A percentile compares a stretch with the other conserved stretches of the same genome.
Conservation (phyloP, 495 filamentous ascomycete species). For the Neurospora sublineolata region DNA sequence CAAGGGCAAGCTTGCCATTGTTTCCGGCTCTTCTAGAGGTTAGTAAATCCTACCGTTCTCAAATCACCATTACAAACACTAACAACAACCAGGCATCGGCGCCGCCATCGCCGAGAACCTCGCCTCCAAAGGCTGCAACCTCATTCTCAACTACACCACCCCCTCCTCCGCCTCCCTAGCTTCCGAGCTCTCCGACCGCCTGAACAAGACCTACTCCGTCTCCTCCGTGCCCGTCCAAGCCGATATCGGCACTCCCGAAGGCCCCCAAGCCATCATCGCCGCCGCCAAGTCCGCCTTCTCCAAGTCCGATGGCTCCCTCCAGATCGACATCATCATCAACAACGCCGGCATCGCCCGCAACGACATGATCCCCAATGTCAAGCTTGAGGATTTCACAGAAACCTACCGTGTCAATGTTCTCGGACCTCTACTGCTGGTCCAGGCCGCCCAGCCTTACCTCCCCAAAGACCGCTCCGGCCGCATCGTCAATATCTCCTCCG, state of each 20-base stretch:
- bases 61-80: neutral
- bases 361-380: constrained; percentile 45
- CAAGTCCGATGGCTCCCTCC: constrained; percentile 32
- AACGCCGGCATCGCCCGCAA: constrained; percentile 67
- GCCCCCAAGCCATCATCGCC: constrained; percentile 26
- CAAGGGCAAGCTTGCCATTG: constrained; percentile 62
- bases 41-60: constrained; percentile 7
- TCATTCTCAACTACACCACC: constrained; percentile 64
- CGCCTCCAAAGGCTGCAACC: constrained; percentile 56
- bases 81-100: constrained; percentile 58
- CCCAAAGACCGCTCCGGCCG: constrained; percentile 64
- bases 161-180: constrained; percentile 18
- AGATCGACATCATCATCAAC: constrained; percentile 82
- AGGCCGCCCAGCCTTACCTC: constrained; percentile 58
- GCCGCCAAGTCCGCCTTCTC: constrained; percentile 17
- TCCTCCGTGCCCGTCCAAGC: constrained; percentile 28
- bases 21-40: constrained; percentile 72
- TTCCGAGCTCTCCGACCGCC: constrained; percentile 23
- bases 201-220: constrained; percentile 31
- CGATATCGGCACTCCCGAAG: constrained; percentile 31
- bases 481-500: constrained; percentile 66
- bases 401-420: constrained; percentile 78
- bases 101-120: constrained; percentile 73
- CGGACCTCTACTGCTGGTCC: constrained; percentile 68
- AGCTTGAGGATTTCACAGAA: constrained; percentile 49